Evolutionary conservation across 2,329 filamentous ascomycete genomes (phyloP).

Genomic region (Dactylella cylindrospora): DNA sequence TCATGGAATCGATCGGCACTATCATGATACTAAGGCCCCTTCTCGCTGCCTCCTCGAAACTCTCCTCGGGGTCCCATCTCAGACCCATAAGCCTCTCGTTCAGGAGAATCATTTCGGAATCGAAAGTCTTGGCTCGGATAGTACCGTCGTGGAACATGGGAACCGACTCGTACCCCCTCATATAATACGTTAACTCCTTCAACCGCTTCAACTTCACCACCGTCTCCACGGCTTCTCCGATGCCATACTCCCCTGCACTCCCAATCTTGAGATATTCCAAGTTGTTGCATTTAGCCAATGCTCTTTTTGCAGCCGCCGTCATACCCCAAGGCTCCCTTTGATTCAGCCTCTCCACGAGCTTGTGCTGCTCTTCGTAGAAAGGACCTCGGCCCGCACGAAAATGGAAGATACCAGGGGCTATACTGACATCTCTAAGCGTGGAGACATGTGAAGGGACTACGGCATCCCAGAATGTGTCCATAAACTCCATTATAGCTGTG

Average conservation of each 20-base stretch:
- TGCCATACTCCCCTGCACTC: slow-evolving; percentile 2
- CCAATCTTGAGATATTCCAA: slow-evolving; percentile 19
- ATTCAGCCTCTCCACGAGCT: slow-evolving; percentile 1
- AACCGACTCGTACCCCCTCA: slow-evolving; percentile 15
- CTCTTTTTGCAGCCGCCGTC: slow-evolving; percentile 2
- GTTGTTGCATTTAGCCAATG: slow-evolving; percentile 5
- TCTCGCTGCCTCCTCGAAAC: no score
- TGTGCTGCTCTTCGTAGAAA: slow-evolving; percentile 3
- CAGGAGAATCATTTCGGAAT: no score
- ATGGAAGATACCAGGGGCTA: slow-evolving; percentile 15
- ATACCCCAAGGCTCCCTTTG: slow-evolving; percentile 17
- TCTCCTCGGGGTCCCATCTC: no score
- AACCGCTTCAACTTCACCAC: slow-evolving; percentile 1
- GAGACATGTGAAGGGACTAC: slow-evolving; percentile 13
- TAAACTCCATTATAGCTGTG: background rate
- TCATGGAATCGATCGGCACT: no score
- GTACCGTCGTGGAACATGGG: no score
- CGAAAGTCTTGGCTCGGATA: no score
- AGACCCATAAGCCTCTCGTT: no score
- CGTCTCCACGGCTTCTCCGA: slow-evolving; percentile 10
- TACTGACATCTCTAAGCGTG: slow-evolving; percentile 1
- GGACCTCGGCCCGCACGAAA: background rate
- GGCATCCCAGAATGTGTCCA: slow-evolving; percentile 12
- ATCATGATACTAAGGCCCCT: no score
- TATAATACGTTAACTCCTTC: slow-evolving; percentile 7